These are phyloP conservation scores for Xylariomycetidae sp. DNA, from an alignment of 2,329 filamentous ascomycete species.

Conservation along the genomic window DNA sequence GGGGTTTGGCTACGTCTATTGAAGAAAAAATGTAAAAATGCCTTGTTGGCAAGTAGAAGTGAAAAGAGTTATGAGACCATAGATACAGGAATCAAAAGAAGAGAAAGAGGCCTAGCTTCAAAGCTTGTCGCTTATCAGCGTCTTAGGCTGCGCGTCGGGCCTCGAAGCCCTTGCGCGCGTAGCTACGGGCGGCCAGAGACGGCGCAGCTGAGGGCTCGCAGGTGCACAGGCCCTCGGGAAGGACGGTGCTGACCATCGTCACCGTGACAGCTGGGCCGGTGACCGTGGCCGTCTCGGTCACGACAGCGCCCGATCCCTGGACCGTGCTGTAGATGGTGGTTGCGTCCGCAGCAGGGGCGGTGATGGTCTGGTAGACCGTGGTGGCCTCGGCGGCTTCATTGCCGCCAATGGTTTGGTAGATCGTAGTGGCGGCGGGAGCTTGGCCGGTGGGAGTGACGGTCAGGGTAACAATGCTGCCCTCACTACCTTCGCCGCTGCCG, in stretches of 20 bases:
- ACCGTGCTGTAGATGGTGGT: neutral
- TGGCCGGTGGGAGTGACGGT: conserved; percentile 9
- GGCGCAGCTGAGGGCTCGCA: neutral
- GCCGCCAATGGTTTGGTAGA: conserved; percentile 14
- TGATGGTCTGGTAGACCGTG: conserved; percentile 8
- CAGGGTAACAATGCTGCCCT: conserved; percentile 10
- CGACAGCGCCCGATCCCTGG: conserved; percentile 3
- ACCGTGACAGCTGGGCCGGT: conserved; percentile 6
- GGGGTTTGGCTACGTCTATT: too few relatives aligned
- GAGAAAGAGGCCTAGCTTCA: too few relatives aligned
- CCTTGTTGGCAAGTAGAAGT: too few relatives aligned
- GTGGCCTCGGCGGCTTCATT: conserved; percentile 6
- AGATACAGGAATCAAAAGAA: too few relatives aligned
- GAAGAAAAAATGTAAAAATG: too few relatives aligned
- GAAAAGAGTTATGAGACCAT: too few relatives aligned
- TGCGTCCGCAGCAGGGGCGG: neutral
- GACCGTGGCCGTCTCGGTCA: conserved; percentile 7
- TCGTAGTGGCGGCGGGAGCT: conserved; percentile 6
- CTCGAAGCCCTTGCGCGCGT: too few relatives aligned
- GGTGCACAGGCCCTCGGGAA: conserved; percentile 2
- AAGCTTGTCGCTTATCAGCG: too few relatives aligned
- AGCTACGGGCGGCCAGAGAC: too few relatives aligned
- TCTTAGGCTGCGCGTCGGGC: too few relatives aligned
- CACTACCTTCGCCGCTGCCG: conserved; percentile 5
- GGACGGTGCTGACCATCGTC: conserved; percentile 11